These are phyloP conservation scores for Globisporangium recalcitrans DNA, from an alignment of 352 stramenopile species.

Conservation along the genomic window DNA sequence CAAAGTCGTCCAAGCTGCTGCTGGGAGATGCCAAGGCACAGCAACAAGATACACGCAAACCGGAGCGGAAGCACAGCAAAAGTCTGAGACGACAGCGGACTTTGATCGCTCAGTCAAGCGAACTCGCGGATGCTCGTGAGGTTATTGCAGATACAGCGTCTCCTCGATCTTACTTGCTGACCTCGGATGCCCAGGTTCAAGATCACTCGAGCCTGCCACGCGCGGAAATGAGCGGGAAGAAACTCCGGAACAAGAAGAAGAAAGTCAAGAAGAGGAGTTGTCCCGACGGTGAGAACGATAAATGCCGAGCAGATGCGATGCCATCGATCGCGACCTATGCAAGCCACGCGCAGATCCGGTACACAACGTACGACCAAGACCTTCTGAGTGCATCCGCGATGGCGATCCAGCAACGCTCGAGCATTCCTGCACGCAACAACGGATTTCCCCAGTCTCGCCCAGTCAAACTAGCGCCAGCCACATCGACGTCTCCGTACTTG, in stretches of 20 bases:
- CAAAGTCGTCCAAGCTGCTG: constrained; percentile 5
- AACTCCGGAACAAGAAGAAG: constrained; percentile 28
- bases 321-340: not conserved
- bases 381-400: constrained; percentile 57
- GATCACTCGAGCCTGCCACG: constrained; percentile 10
- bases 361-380: constrained; percentile 42
- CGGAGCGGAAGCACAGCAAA: constrained; percentile 4
- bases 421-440: constrained; percentile 14
- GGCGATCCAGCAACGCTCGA: constrained; percentile 38
- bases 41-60: not conserved
- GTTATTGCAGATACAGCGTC: not conserved
- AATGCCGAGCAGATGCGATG: constrained; percentile 4
- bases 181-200: not conserved
- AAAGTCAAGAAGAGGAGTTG: constrained; percentile 4
- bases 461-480: constrained; percentile 4
- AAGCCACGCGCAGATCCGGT: constrained; percentile 12
- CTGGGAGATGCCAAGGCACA: not conserved
- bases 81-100: not conserved
- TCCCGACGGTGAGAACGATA: not conserved
- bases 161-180: constrained; percentile 2
- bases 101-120: not conserved
- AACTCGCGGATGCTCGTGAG: not conserved
- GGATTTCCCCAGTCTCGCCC: constrained; percentile 3
- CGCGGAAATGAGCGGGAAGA: constrained; percentile 33
- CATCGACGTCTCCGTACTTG: constrained; percentile 25